Evolutionary conservation across 2,329 filamentous ascomycete genomes (phyloP), one percentile per base, ranked within the genome.

Genomic region (Exophiala bonariae): DNA sequence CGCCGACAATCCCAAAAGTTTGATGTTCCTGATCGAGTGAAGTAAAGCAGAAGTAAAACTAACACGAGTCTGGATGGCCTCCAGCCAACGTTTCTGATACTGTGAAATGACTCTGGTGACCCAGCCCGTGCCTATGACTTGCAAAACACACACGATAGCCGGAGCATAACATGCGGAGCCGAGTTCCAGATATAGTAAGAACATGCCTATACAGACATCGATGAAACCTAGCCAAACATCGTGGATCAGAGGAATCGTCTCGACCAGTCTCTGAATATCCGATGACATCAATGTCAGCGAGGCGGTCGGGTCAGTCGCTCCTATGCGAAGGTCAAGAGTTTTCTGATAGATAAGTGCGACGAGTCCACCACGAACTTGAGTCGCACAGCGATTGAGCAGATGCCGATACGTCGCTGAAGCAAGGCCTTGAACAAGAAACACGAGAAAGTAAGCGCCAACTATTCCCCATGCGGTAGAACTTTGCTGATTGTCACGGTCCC

Each of bases 271-370:
- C 34, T 59, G 33, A 10, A 77, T 65, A 42, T 76, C 73, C 1
- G 71, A 68, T 13, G 67, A 71, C 71, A 77, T 77, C 6, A 76
- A 60, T 1, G 72, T 76, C 3, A 72, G 55, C 1, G 73, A 64
- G 1, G 66, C 65, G 1, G 64, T 62, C 17, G 71, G 68, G 13
- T 69, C 65, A 18, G 65, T 58, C 1, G 59, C 52, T 0, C 59
- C 52, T 0, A 61, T 57, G 9, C 61, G 61, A 13, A 73, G 50
- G 1, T 58, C 54, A 1, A 74, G 47, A 0, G 73, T 75, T 54
- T 76, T 75, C 14, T 70, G 67, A 55, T 76, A 81, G 2, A 82
- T 71, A 54, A 80, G 62, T 0, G 74, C 71, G n/a, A 75, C 63
- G 6, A 76, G 55, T 0, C 62, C 66, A 8, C 69, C 70, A 28